Conservation (phyloP, 2,329 filamentous ascomycete species). For the Fusarium floridanum region DNA sequence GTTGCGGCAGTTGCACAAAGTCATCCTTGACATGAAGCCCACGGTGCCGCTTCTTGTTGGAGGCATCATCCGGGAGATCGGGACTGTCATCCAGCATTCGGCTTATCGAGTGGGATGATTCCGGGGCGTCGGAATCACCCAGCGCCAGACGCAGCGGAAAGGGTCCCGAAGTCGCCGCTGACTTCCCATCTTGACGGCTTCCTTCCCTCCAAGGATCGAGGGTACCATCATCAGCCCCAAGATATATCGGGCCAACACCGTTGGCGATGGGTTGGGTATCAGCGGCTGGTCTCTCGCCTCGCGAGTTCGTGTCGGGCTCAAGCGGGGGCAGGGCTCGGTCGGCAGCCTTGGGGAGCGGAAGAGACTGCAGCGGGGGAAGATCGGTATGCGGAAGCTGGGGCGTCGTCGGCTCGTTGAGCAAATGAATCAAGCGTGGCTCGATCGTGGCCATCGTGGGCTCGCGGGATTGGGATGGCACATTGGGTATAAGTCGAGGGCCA, state of each 20-base stretch:
- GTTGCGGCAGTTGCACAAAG: conserved; percentile 73
- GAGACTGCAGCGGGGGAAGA: conserved; percentile 66
- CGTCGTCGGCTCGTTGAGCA: conserved; percentile 69
- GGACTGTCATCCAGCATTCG: conserved; percentile 61
- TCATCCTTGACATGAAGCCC: conserved; percentile 67
- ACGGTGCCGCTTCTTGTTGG: conserved; percentile 68
- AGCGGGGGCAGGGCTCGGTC: conserved; percentile 65
- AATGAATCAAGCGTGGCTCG: conserved; percentile 75
- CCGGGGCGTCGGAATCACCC: conserved; percentile 54
- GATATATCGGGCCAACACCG: conserved; percentile 31
- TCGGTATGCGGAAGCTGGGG: conserved; percentile 64
- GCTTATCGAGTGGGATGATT: conserved; percentile 59
- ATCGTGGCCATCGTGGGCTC: conserved; percentile 71
- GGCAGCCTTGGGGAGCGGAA: conserved; percentile 58
- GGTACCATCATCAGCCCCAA: conserved; percentile 38
- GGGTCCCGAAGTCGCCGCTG: conserved; percentile 41
- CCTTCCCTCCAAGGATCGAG: conserved; percentile 41
- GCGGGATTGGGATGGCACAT: conserved; percentile 44
- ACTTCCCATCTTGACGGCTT: conserved; percentile 41
- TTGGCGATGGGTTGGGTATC: conserved; percentile 34
- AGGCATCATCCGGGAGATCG: conserved; percentile 59
- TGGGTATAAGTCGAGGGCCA: conserved; percentile 42
- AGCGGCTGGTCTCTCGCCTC: conserved; percentile 51
- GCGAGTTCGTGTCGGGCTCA: conserved; percentile 62
- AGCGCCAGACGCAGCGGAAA: conserved; percentile 58